phyloP scores from a whole-genome alignment of 352 stramenopile genomes.

The Phytophthora capsici region DNA sequence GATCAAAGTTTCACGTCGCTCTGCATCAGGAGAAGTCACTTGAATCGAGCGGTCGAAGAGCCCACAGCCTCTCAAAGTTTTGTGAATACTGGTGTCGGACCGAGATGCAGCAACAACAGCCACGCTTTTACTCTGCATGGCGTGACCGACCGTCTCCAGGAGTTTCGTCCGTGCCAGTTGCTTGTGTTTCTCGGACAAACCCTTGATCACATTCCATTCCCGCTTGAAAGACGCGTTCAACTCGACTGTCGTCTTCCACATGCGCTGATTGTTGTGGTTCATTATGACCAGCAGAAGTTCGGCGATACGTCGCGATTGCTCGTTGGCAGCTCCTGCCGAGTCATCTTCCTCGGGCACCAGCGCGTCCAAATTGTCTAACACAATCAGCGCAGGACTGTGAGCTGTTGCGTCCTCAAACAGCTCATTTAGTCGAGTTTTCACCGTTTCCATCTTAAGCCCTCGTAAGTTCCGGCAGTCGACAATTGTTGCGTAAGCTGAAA shows the following conservation, averaged over 20 bases:
- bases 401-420: slow-evolving; percentile 57
- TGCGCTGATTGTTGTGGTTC: slow-evolving; percentile 53
- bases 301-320: slow-evolving; percentile 88
- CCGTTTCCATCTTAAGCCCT: slow-evolving; percentile 87
- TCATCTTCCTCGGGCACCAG: slow-evolving; percentile 85
- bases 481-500: slow-evolving; percentile 50
- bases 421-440: slow-evolving; percentile 70
- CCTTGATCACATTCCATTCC: slow-evolving; percentile 41
- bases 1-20: slow-evolving; percentile 70
- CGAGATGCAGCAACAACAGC: slow-evolving; percentile 62
- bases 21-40: slow-evolving; percentile 64
- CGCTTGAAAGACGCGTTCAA: slow-evolving; percentile 63
- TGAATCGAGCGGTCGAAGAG: slow-evolving; percentile 77
- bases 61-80: slow-evolving; percentile 59
- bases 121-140: slow-evolving; percentile 75
- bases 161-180: slow-evolving; percentile 41
- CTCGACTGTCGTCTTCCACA: slow-evolving; percentile 67
- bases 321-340: slow-evolving; percentile 69
- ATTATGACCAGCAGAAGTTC: slow-evolving; percentile 75
- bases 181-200: slow-evolving; percentile 12
- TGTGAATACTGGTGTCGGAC: slow-evolving; percentile 75
- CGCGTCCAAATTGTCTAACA: slow-evolving; percentile 88
- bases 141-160: slow-evolving; percentile 50
- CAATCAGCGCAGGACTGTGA: slow-evolving; percentile 65
- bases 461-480: slow-evolving; percentile 78